Evolutionary conservation across 345 rosid genomes (phyloP), one percentile per base, ranked within the genome.

Genomic region (Hibiscus trionum): DNA sequence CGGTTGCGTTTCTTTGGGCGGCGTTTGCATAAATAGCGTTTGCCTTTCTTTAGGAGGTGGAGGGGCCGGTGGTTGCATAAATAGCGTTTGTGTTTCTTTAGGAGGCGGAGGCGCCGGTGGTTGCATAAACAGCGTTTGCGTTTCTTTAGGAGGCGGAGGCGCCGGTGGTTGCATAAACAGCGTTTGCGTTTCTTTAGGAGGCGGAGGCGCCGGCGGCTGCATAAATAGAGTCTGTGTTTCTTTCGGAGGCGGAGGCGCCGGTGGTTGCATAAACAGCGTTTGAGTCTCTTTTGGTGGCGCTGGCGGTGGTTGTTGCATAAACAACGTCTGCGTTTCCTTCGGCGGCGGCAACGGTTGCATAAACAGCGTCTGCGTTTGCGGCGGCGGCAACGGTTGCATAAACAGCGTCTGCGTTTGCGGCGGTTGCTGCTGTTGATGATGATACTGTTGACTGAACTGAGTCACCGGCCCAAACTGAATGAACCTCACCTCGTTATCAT

Each of bases 401-500:
- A 55, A 55, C 59, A 55, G 11, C 59, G 26, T 55, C 27, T 73
- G 80, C 31, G 73, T 11, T 46, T 73, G 76, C 55, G 31, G 73
- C 4, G 24, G 73, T 3, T 56, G 70, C 11, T 66, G 73, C 39
- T 73, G 26, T 9, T 66, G 57, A 1, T 49, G 42, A 14, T 56
- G 62, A 10, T 47, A 44, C 19, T 49, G 55, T 14, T 63, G 75
- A 1, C 84, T 82, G 68, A 86, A 75, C 69, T 86, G 76, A 73
- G 16, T 55, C 59, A 75, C 72, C 15, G 80, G 84, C 0, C 84
- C 88, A 71, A 87, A 76, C 75, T 85, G 96, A 82, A 89, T 84
- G 82, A 87, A 59, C 53, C 86, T 81, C 79, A 95, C 72, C 78
- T 89, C 93, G 31, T 76, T 85, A 69, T 95, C 99, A 73, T 95